These are phyloP conservation scores for Entonaema liquescens DNA, from an alignment of 495 filamentous ascomycete species.

Conservation along the genomic window DNA sequence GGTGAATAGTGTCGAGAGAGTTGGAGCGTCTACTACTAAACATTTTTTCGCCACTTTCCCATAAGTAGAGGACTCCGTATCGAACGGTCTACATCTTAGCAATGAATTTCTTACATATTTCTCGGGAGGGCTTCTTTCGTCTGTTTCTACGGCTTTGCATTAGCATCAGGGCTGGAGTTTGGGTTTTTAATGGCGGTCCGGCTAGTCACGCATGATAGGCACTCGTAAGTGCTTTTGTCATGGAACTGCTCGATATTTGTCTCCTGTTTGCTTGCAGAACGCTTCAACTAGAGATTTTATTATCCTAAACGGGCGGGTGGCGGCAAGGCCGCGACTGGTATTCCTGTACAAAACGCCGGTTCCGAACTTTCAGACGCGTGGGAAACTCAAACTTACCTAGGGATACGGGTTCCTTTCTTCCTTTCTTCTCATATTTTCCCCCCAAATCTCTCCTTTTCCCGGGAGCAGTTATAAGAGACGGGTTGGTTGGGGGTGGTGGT, in stretches of 20 bases:
- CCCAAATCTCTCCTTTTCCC: not conserved
- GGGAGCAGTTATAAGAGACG: conserved; percentile 2
- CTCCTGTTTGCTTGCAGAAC: not conserved
- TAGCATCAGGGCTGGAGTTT: conserved; percentile 39
- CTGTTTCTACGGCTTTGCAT: conserved; percentile 18
- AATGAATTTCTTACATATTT: conserved; percentile 3
- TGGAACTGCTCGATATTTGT: not conserved
- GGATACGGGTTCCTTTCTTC: conserved; percentile 1
- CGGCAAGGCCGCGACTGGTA: not conserved
- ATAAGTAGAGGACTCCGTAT: not conserved
- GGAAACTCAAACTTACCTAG: conserved; percentile 7
- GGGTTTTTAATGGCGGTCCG: conserved; percentile 7
- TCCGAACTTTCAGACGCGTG: conserved; percentile 11
- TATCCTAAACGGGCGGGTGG: not conserved
- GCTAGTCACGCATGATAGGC: conserved; percentile 1
- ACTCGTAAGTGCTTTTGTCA: conserved; percentile 9
- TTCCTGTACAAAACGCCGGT: conserved; percentile 23
- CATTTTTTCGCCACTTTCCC: conserved; percentile 3
- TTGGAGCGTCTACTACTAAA: not conserved
- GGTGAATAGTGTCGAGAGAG: not conserved
- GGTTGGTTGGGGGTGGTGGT: not conserved
- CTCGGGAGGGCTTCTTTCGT: conserved; percentile 2
- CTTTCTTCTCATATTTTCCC: not conserved
- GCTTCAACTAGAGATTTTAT: not conserved
- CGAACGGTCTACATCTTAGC: not conserved